Percentiles rank a stretch among this genome's conserved stretches.
Evolutionary conservation across 192 early-diverging fungal species (phyloP).

Genomic region (Thamnidium elegans): DNA sequence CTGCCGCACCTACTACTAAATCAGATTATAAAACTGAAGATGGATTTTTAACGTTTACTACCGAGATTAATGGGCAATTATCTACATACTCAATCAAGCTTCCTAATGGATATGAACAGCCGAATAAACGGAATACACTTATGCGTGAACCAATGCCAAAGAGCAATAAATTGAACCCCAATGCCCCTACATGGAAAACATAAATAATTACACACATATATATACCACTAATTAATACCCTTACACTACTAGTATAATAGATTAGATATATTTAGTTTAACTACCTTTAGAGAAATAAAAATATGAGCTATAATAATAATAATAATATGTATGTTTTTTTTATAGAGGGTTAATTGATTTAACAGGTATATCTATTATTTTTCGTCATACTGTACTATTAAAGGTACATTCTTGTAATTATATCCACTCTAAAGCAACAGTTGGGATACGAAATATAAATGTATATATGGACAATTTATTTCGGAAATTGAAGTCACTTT

Average conservation of each 20-base stretch:
- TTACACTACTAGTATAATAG: not conserved
- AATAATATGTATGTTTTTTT: no score
- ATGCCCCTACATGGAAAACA: constrained; percentile 1
- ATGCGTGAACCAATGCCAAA: not conserved
- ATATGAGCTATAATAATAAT: no score
- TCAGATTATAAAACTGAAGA: constrained; percentile 7
- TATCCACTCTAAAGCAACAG: no score
- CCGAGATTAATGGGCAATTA: constrained; percentile 21
- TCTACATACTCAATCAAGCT: constrained; percentile 15
- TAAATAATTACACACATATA: not conserved
- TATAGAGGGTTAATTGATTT: no score
- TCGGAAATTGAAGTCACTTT: no score
- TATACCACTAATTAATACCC: not conserved
- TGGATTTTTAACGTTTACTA: constrained; percentile 16
- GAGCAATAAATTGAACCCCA: not conserved
- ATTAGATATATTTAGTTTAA: constrained; percentile 1
- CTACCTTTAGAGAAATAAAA: no score
- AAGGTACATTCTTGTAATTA: no score
- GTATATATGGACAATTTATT: no score
- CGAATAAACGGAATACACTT: not conserved
- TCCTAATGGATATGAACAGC: not conserved
- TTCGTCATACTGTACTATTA: no score
- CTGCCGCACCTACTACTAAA: not conserved
- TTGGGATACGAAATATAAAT: no score
- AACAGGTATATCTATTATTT: no score